These are phyloP conservation scores for Jaapia argillacea DNA, from an alignment of 768 basidiomycete species.

Conservation along the genomic window DNA sequence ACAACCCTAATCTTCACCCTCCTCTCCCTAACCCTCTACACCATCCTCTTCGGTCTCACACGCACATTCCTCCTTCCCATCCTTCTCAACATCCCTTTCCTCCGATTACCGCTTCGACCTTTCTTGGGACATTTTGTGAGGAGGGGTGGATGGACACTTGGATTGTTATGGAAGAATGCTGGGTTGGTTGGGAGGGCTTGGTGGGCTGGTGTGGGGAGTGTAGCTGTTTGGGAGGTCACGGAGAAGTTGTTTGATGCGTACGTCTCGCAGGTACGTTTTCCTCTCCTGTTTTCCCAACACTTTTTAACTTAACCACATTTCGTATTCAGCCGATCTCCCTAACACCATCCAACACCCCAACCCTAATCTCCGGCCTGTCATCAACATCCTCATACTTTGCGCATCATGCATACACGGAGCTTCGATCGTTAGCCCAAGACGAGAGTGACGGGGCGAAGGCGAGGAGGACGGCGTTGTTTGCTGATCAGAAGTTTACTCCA, in stretches of 20 bases:
- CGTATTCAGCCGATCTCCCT: constrained; percentile 33
- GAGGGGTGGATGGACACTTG: constrained; percentile 42
- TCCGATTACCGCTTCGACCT: constrained; percentile 42
- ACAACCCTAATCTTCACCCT: constrained; percentile 24
- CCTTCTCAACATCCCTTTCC: constrained; percentile 42
- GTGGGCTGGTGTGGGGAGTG: constrained; percentile 39
- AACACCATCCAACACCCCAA: constrained; percentile 42
- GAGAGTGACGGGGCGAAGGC: constrained; percentile 27
- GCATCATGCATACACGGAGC: constrained; percentile 59
- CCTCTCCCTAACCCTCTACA: constrained; percentile 27
- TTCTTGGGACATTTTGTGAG: constrained; percentile 52
- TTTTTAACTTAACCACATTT: constrained; percentile 18
- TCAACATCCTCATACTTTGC: constrained; percentile 41
- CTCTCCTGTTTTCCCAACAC: neutral
- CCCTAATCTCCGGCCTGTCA: constrained; percentile 54
- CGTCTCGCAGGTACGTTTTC: constrained; percentile 39
- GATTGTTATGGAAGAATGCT: constrained; percentile 36
- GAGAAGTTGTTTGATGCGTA: constrained; percentile 50
- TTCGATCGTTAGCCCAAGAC: constrained; percentile 40
- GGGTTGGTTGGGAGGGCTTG: constrained; percentile 37
- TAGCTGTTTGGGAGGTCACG: constrained; percentile 53
- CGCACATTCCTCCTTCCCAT: constrained; percentile 42
- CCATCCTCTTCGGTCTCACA: constrained; percentile 33
- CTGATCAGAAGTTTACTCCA: constrained; percentile 57
- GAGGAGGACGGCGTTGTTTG: constrained; percentile 48